phyloP scores from a whole-genome alignment of 495 filamentous ascomycete species.

The Neurospora intermedia region DNA sequence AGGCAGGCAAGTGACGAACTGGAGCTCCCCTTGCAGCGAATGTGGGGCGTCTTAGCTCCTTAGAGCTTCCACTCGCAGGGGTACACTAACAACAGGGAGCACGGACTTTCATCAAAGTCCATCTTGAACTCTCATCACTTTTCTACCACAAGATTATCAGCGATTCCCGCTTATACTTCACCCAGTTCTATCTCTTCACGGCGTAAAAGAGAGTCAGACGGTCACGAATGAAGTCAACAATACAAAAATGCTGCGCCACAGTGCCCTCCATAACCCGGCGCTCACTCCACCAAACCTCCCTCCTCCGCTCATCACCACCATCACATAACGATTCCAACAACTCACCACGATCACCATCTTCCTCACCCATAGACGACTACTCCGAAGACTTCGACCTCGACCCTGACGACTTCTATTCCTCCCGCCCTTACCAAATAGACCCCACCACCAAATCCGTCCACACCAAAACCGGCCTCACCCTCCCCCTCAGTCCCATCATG shows the following conservation, averaged over 20 bases:
- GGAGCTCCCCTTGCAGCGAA: not conserved
- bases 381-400: not conserved
- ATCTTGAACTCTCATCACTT: not conserved
- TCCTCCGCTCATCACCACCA: not conserved
- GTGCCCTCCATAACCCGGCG: not conserved
- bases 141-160: not conserved
- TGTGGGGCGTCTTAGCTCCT: not conserved
- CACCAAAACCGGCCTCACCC: not conserved
- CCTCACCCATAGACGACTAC: not conserved
- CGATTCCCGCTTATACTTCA: not conserved
- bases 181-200: too few species aligned
- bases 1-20: not conserved
- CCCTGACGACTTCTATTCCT: not conserved
- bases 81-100: not conserved
- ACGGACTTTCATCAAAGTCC: not conserved
- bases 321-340: not conserved
- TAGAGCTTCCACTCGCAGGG: not conserved
- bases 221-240: not conserved
- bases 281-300: not conserved
- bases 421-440: not conserved
- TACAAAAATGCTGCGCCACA: not conserved
- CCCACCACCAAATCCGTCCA: not conserved
- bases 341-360: not conserved
- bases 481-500: not conserved
- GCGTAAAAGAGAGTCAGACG: not conserved